Conservation (phyloP, 2,329 filamentous ascomycete species). For the Cytospora piceicola region DNA sequence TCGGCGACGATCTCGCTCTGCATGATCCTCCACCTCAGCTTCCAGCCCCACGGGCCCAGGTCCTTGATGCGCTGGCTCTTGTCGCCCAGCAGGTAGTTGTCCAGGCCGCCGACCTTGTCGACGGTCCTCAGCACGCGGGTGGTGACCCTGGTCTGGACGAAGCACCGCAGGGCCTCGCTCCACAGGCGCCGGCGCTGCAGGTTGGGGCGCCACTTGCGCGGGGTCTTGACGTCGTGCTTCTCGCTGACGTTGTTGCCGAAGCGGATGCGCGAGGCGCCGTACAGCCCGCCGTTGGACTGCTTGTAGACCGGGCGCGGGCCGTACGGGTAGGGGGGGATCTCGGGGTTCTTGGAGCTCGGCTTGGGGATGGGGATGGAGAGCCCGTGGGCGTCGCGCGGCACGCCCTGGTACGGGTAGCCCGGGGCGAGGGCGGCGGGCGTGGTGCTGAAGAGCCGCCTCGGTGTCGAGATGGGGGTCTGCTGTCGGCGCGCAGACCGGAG, state of each 20-base stretch:
- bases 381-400: slow-evolving; percentile 21
- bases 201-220: slow-evolving; percentile 77
- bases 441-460: slow-evolving; percentile 41
- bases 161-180: slow-evolving; percentile 63
- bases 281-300: slow-evolving; percentile 77
- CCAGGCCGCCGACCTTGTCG: slow-evolving; percentile 84
- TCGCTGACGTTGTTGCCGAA: slow-evolving; percentile 78
- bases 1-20: slow-evolving; percentile 70
- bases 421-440: slow-evolving; percentile 39
- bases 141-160: slow-evolving; percentile 70
- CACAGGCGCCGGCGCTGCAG: slow-evolving; percentile 70
- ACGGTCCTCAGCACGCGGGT: slow-evolving; percentile 73
- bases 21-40: slow-evolving; percentile 86
- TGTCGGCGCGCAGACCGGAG: slow-evolving; percentile 2
- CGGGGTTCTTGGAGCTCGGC: slow-evolving; percentile 45
- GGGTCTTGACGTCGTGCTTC: slow-evolving; percentile 70
- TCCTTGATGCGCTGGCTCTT: slow-evolving; percentile 80
- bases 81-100: slow-evolving; percentile 85
- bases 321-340: slow-evolving; percentile 71
- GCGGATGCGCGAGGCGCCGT: slow-evolving; percentile 70
- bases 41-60: slow-evolving; percentile 88
- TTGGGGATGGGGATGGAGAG: slow-evolving; percentile 47
- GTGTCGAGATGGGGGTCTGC: background rate
- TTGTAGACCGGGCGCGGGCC: slow-evolving; percentile 74
- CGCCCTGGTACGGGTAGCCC: slow-evolving; percentile 28